Evolutionary conservation across 2,329 filamentous ascomycete species (phyloP), one percentile per base, ranked within the genome.

Genomic region (Cladophialophora yegresii): DNA sequence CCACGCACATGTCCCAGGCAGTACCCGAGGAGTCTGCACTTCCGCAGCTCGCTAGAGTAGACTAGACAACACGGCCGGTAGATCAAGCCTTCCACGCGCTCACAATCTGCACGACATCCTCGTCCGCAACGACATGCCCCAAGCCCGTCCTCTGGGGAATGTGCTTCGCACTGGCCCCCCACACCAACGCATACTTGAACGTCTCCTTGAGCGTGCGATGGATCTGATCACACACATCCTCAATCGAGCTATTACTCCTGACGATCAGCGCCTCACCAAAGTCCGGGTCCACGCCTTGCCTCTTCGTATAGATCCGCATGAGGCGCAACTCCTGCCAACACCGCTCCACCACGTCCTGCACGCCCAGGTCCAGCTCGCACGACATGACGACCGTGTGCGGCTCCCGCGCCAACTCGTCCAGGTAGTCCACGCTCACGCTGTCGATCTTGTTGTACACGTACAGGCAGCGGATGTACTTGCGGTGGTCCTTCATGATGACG

Each of bases 361-460:
- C 89, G 16, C 95, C 95, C 1, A 99, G 85, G 75, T 98, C 92
- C 9, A 97, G 84, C 81, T 99, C 96, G 77, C 96, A 99, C 74
- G 88, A 92, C 95, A 99, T 99, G 75, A 99, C 93, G 28, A 90
- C 92, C 0, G 96, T 98, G 77, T 98, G 84, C 2, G 92, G 91
- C 79, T 99, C 96, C 66, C 92, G 88, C 4, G 96, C 95, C 23
- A 99, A 83, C 75, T 89, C 87, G 81, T 99, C 91, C 54, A 99
- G 85, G 78, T 96, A 96, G 75, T 97, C 92, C 70, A 99, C 85
- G 49, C 90, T 93, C 66, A 99, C 91, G 76, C 87, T 89, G 80
- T 99, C 95, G 80, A 99, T 96, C 81, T 99, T 99, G 89, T 99
- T 99, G 87, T 99, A 99, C 33, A 98, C 93, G 79, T 99, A 99